Evolutionary conservation across 306 rosid genomes (phyloP), one percentile per base, ranked within the genome.

Genomic region (Vicia villosa): DNA sequence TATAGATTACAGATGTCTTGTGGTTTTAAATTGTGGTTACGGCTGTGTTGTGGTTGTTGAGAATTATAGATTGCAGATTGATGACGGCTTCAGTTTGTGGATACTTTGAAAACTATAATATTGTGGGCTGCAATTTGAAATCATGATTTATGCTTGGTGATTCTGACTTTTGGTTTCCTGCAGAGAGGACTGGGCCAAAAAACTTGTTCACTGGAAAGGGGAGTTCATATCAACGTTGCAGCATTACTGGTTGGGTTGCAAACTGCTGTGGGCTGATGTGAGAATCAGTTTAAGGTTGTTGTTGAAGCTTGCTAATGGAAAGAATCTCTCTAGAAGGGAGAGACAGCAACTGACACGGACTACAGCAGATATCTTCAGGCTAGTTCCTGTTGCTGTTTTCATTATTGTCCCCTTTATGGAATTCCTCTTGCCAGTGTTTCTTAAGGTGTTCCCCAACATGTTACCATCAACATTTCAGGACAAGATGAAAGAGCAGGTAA

Each of bases 111-210:
- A 68, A 21, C 14, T 21, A 15, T 4, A 4, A 36, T 67, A 13
- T 34, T 49, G 56, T 1, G 0, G n/a, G 24, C 59, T 38, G 64
- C 40, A 49, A 60, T 50, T 69, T 28, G 19, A 62, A 69, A 51
- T 58, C 5, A 5, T 41, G 9, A 22, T 60, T 41, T 13, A 5
- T 36, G 17, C 9, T 38, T 40, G 58, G 45, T 6, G 43, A 26
- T 69, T 50, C 49, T 70, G 43, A 13, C 47, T 15, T 65, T 62
- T 63, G 72, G 42, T 79, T 76, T 72, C 21, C 68, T 81, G 74
- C 66, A 94, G 98, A 83, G 90, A 84, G 79, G 98, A 93, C 72
- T 93, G 98, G 98, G 92, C 96, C 3, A 90, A 88, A 71, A 90
- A 90, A 77, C 87, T 90, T 21, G 74, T 80, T 52, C 88, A 90